Percentiles rank a stretch among this genome's conserved stretches.
Evolutionary conservation across 2,329 filamentous ascomycete species (phyloP).

Genomic region (Juglanconis sp.): DNA sequence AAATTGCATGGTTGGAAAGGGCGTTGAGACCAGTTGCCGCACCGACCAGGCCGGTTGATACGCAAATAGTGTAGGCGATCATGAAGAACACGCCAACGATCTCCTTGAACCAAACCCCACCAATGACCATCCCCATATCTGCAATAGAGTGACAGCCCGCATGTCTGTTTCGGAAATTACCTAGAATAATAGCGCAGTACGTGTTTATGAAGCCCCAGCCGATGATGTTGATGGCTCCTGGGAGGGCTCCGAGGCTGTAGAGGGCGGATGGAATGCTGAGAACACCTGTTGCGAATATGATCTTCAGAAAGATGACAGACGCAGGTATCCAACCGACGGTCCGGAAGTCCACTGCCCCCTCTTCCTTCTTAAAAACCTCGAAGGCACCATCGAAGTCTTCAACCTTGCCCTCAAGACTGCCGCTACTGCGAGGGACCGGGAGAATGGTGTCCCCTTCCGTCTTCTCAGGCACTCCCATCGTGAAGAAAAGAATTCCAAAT

Average conservation of each 20-base stretch:
- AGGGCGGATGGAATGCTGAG: constrained; percentile 26
- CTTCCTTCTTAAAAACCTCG: constrained; percentile 48
- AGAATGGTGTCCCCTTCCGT: not conserved
- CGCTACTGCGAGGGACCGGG: constrained; percentile 8
- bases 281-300: constrained; percentile 11
- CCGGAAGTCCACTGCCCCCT: constrained; percentile 48
- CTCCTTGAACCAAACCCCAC: constrained; percentile 10
- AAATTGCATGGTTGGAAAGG: constrained; percentile 13
- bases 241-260: constrained; percentile 24
- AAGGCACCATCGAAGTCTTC: constrained; percentile 6
- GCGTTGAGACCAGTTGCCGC: constrained; percentile 15
- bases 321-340: constrained; percentile 51
- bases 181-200: constrained; percentile 23
- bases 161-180: constrained; percentile 23
- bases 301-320: constrained; percentile 50
- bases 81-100: constrained; percentile 14
- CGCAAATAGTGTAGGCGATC: constrained; percentile 11
- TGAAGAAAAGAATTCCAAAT: not conserved
- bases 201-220: constrained; percentile 26
- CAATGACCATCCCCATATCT: constrained; percentile 14
- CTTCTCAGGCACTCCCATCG: not conserved
- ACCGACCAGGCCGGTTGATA: constrained; percentile 13
- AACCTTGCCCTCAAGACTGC: constrained; percentile 14
- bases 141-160: constrained; percentile 22
- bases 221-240: constrained; percentile 25